Base-by-base conservation (phyloP, 164 flowering plant species). In the Nelumbo lutea region DNA sequence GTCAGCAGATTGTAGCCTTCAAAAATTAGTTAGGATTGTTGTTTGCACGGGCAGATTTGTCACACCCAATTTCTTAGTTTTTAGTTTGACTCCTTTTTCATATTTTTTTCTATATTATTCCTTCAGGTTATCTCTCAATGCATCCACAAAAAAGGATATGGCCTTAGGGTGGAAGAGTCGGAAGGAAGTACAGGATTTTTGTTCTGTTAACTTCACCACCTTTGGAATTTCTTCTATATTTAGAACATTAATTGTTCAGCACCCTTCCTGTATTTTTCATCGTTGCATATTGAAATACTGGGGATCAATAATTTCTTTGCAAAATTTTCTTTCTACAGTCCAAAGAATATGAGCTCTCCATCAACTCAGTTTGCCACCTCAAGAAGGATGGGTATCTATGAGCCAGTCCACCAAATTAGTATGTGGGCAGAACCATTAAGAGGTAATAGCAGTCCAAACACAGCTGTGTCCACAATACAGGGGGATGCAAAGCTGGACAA, bases 401-500 rank as follows among this genome's bases (percentile, higher is more conserved):
- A 90, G 61, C 86, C 91, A 59, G 64, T 83, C 56, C 92, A 86
- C 72, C 98, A 83, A 70, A 81, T 88, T 66, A 75, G 77, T 69
- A 84, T 83, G 80, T 94, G 98, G 98, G 93, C 75, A 4, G 88
- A 87, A 42, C 77, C 79, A 60, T 88, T 83, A 70, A 88, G 80
- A 72, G 73, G 75, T 57, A 80, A 81, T 72, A 80, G 78, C 59
- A 85, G 75, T 71, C 79, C 73, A 51, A 83, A 75, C 74, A 64
- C 88, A 53, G 74, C 85, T n/a, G 66, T 79, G 47, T 73, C 89
- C 27, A 59, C 82, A 15, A 67, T 87, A 59, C 86, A 83, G 59
- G 77, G 72, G 7, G 88, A 89, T 11, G 40, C 77, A 10, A 87
- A 88, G 68, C 71, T 86, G 59, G 91, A 86, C 61, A 83, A 85